These are phyloP conservation scores for Aquilaria sinensis DNA, from an alignment of 345 rosid species.

Conservation along the genomic window DNA sequence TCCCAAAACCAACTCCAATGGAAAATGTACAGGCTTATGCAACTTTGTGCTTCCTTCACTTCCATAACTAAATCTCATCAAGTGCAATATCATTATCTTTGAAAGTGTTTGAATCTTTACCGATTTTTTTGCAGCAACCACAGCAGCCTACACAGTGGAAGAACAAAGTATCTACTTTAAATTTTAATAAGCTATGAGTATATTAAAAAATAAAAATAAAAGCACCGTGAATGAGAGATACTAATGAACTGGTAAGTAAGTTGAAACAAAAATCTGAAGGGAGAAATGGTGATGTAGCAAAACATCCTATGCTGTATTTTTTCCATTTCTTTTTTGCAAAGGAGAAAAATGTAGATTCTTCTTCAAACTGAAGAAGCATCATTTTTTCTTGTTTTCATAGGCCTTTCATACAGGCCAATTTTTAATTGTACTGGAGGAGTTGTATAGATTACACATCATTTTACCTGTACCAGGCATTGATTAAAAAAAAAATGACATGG, in stretches of 20 bases:
- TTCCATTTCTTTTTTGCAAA: too few relatives aligned
- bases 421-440: too few relatives aligned
- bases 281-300: background rate
- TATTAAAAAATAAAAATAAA: background rate
- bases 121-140: slow-evolving; percentile 80
- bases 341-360: too few relatives aligned
- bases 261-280: background rate
- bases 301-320: too few relatives aligned
- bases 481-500: too few relatives aligned
- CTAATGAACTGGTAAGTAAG: background rate
- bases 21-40: slow-evolving; percentile 77
- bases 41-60: slow-evolving; percentile 89
- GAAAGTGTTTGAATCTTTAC: slow-evolving; percentile 78
- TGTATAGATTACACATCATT: too few relatives aligned
- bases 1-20: slow-evolving; percentile 61
- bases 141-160: slow-evolving; percentile 48
- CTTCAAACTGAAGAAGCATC: too few relatives aligned
- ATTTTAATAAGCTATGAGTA: background rate
- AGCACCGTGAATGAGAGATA: background rate
- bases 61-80: slow-evolving; percentile 92
- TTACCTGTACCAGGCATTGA: too few relatives aligned
- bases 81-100: slow-evolving; percentile 85
- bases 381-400: too few relatives aligned
- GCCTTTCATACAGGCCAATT: too few relatives aligned
- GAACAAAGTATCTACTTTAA: slow-evolving; percentile 4